phyloP scores from a whole-genome alignment of 208 protist genomes.

The Leishmania major region DNA sequence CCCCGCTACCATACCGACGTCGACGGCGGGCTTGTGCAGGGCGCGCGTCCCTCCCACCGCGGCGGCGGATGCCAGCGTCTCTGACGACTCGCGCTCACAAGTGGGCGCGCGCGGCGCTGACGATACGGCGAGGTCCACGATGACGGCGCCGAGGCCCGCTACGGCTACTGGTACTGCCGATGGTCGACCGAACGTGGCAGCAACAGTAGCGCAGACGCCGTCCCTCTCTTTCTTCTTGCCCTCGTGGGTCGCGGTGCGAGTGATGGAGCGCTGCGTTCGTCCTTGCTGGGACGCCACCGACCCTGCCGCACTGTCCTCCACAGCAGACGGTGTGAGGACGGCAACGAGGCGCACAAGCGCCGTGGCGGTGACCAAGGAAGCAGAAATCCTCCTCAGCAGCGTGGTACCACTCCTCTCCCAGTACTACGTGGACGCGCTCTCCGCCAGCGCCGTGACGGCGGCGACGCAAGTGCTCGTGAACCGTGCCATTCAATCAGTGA shows the following conservation, averaged over 20 bases:
- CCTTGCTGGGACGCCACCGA: conserved; percentile 7
- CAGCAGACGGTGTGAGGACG: not conserved
- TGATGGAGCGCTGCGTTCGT: conserved; percentile 24
- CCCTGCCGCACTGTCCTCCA: not conserved
- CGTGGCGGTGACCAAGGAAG: conserved; percentile 10
- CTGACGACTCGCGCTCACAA: not conserved
- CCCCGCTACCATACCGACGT: not conserved
- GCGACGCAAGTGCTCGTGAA: conserved; percentile 34
- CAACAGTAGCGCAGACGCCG: not conserved
- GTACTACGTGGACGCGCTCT: conserved; percentile 27
- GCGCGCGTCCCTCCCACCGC: not conserved
- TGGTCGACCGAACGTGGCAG: not conserved
- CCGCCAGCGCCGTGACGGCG: conserved; percentile 16
- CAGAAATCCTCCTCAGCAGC: conserved; percentile 16
- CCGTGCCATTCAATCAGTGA: conserved; percentile 25
- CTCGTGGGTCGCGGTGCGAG: conserved; percentile 13
- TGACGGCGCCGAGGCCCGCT: not conserved
- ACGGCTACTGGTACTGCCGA: not conserved
- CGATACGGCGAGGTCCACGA: not conserved
- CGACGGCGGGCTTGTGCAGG: not conserved
- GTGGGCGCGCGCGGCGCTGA: not conserved
- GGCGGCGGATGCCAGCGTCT: not conserved
- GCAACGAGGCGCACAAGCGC: not conserved
- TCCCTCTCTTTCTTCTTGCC: conserved; percentile 36
- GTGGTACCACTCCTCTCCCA: conserved; percentile 34